These are phyloP conservation scores for Colletotrichum aenigma DNA, from an alignment of 2,329 filamentous ascomycete genomes.

Conservation along the genomic window DNA sequence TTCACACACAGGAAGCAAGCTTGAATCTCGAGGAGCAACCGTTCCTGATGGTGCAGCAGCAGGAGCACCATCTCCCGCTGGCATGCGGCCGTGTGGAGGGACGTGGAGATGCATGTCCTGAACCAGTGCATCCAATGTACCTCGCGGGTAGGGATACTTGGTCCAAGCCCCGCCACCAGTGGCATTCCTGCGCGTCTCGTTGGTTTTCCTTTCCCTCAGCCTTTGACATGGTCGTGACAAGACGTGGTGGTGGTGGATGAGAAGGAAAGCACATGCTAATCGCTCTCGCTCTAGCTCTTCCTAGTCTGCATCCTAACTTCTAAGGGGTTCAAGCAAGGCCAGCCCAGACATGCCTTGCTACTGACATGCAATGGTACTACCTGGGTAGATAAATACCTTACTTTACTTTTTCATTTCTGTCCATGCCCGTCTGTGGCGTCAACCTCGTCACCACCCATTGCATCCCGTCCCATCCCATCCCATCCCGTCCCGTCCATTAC, in stretches of 20 bases:
- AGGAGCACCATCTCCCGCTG: not conserved
- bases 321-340: constrained; percentile 13
- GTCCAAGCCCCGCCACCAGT: constrained; percentile 8
- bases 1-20: too few relatives aligned
- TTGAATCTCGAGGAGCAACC: not conserved
- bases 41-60: not conserved
- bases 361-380: not conserved
- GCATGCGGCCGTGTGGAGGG: not conserved
- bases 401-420: constrained; percentile 10
- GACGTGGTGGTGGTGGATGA: not conserved
- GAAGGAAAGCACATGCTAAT: constrained; percentile 9
- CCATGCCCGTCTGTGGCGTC: constrained; percentile 16
- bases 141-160: constrained; percentile 9
- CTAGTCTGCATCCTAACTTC: not conserved
- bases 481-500: not conserved
- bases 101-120: not conserved
- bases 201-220: not conserved
- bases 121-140: not conserved
- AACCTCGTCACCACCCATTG: constrained; percentile 14
- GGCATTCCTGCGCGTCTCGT: constrained; percentile 14
- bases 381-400: constrained; percentile 15
- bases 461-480: not conserved
- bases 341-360: not conserved
- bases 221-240: not conserved
- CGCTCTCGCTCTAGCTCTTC: not conserved